Evolutionary conservation across 495 filamentous ascomycete genomes (phyloP).

Genomic region (Neurospora africana): DNA sequence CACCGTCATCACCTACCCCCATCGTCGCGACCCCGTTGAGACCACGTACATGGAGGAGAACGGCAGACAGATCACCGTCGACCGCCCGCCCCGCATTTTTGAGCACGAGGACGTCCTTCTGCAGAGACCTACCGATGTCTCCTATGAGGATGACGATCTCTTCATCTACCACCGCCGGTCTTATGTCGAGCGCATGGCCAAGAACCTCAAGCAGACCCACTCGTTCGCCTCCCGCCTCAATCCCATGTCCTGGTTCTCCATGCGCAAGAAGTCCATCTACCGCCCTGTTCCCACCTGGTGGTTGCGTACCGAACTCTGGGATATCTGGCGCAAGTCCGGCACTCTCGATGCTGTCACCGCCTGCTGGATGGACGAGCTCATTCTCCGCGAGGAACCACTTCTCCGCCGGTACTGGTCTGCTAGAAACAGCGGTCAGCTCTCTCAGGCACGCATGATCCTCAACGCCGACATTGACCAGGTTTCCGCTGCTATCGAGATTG

Average conservation of each 20-base stretch:
- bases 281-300: constrained; percentile 39
- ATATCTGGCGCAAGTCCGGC: constrained; percentile 48
- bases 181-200: constrained; percentile 7
- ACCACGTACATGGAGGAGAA: constrained; percentile 10
- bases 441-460: constrained; percentile 43
- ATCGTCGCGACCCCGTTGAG: constrained; percentile 17
- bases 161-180: constrained; percentile 12
- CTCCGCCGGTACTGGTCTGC: constrained; percentile 48
- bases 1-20: constrained; percentile 15
- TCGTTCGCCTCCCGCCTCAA: constrained; percentile 4
- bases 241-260: constrained; percentile 7
- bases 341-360: constrained; percentile 52
- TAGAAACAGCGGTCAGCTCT: constrained; percentile 45
- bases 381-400: constrained; percentile 45
- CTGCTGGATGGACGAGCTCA: constrained; percentile 53
- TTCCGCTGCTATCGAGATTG: constrained; percentile 51
- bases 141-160: constrained; percentile 17
- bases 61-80: neutral
- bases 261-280: constrained; percentile 9
- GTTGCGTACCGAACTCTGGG: constrained; percentile 53
- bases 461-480: constrained; percentile 46
- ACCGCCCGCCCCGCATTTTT: constrained; percentile 10
- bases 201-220: neutral
- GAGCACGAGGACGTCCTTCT: constrained; percentile 13
- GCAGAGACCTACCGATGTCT: constrained; percentile 9